Conservation (phyloP, 2,329 filamentous ascomycete genomes). For the Fusarium subtropicale region DNA sequence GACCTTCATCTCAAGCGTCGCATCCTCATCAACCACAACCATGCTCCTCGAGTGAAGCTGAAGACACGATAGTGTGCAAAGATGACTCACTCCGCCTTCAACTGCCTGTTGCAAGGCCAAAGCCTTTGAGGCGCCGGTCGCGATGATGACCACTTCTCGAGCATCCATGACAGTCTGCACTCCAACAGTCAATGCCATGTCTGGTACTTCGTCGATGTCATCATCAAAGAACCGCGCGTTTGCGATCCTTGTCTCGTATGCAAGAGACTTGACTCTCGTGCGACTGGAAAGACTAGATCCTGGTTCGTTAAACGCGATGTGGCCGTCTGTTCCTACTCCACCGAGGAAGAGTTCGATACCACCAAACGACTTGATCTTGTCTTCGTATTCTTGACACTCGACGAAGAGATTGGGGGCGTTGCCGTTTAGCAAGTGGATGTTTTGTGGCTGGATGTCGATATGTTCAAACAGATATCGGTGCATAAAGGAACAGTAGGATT, state of each 20-base stretch:
- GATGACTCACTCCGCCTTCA: slow-evolving; percentile 15
- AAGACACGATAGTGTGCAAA: slow-evolving; percentile 14
- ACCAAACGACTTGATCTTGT: slow-evolving; percentile 13
- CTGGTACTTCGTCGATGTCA: slow-evolving; percentile 1
- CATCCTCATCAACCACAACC: slow-evolving; percentile 13
- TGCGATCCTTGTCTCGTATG: slow-evolving; percentile 11
- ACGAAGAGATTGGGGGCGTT: slow-evolving; percentile 1
- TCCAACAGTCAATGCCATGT: slow-evolving; percentile 18
- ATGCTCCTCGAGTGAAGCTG: slow-evolving; percentile 14
- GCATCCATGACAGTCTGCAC: slow-evolving; percentile 23
- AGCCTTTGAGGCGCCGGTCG: background rate
- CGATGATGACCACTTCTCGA: slow-evolving; percentile 21
- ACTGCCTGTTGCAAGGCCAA: slow-evolving; percentile 9
- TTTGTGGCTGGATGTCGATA: slow-evolving; percentile 6
- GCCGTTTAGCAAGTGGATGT: slow-evolving; percentile 2
- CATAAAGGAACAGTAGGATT: slow-evolving; percentile 16
- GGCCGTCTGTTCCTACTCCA: slow-evolving; percentile 10
- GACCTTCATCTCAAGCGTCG: slow-evolving; percentile 11
- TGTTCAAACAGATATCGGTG: slow-evolving; percentile 13
- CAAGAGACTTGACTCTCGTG: slow-evolving; percentile 16
- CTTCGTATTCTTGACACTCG: background rate
- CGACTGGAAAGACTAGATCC: slow-evolving; percentile 12
- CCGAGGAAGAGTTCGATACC: slow-evolving; percentile 12
- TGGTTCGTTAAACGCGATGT: slow-evolving; percentile 16
- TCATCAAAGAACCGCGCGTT: slow-evolving; percentile 16